Conservation (phyloP, 805 yeast genomes). For the Sugiyamaella americana region DNA sequence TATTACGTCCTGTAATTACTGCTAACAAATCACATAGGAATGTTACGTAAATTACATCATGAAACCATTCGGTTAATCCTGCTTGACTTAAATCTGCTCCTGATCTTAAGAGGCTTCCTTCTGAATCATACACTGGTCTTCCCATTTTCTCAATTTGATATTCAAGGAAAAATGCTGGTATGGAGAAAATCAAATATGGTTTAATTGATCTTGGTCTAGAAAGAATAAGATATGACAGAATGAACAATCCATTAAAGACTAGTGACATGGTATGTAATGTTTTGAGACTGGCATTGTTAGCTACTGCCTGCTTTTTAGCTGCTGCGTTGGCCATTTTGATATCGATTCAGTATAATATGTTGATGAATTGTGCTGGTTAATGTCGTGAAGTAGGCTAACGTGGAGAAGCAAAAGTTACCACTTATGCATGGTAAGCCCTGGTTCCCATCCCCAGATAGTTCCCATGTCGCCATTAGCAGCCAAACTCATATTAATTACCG, state of each 20-base stretch:
- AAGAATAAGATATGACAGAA: slow-evolving; percentile 36
- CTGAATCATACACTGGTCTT: slow-evolving; percentile 47
- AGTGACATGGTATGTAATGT: slow-evolving; percentile 34
- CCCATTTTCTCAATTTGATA: slow-evolving; percentile 54
- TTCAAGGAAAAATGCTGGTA: slow-evolving; percentile 42
- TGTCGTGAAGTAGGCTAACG: too few species aligned
- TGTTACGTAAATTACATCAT: slow-evolving; percentile 63
- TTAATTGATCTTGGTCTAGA: slow-evolving; percentile 42
- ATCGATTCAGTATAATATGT: background rate
- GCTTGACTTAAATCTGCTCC: slow-evolving; percentile 57
- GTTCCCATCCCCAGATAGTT: too few species aligned
- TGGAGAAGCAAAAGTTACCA: too few species aligned
- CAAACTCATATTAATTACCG: too few species aligned
- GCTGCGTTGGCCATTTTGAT: slow-evolving; percentile 40
- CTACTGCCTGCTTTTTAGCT: slow-evolving; percentile 35
- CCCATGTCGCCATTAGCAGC: too few species aligned
- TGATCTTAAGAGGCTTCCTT: slow-evolving; percentile 43
- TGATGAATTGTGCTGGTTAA: too few species aligned
- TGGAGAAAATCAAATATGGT: slow-evolving; percentile 39
- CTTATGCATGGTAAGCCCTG: too few species aligned
- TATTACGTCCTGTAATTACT: slow-evolving; percentile 48
- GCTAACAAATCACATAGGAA: slow-evolving; percentile 51
- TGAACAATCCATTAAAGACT: slow-evolving; percentile 36
- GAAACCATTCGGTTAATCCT: slow-evolving; percentile 68
- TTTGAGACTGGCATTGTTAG: slow-evolving; percentile 31